Evolutionary conservation across 2,329 filamentous ascomycete genomes (phyloP).

Genomic region (Nemania diffusa): DNA sequence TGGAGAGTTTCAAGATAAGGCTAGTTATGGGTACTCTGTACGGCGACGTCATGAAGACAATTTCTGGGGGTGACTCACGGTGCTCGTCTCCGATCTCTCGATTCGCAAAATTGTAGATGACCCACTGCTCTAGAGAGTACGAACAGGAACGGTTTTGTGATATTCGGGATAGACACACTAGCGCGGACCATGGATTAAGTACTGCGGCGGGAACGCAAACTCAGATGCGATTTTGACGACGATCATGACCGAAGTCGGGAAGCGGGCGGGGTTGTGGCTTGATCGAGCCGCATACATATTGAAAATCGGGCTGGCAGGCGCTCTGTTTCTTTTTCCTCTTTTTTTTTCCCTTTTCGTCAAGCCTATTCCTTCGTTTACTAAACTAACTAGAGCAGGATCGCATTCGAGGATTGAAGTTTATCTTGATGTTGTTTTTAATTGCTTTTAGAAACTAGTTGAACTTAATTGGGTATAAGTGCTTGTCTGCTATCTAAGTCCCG

Average conservation of each 20-base stretch:
- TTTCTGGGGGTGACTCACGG: background rate
- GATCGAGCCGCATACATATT: background rate
- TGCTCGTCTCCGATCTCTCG: background rate
- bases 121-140: background rate
- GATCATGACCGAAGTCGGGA: background rate
- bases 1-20: no score
- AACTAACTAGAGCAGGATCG: background rate
- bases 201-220: background rate
- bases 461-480: background rate
- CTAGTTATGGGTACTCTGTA: background rate
- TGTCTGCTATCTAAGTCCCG: background rate
- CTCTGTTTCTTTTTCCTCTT: background rate
- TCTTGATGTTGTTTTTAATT: conserved; percentile 1
- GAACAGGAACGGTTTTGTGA: background rate
- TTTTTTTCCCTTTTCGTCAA: background rate
- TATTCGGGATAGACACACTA: background rate
- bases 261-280: background rate
- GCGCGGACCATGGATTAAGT: background rate
- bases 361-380: background rate
- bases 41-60: background rate
- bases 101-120: background rate
- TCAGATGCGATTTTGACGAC: background rate
- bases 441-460: background rate
- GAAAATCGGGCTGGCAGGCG: background rate
- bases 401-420: background rate